Conservation (phyloP, 1,139 yeast genomes). For the Nakaseomyces nivariensis region DNA sequence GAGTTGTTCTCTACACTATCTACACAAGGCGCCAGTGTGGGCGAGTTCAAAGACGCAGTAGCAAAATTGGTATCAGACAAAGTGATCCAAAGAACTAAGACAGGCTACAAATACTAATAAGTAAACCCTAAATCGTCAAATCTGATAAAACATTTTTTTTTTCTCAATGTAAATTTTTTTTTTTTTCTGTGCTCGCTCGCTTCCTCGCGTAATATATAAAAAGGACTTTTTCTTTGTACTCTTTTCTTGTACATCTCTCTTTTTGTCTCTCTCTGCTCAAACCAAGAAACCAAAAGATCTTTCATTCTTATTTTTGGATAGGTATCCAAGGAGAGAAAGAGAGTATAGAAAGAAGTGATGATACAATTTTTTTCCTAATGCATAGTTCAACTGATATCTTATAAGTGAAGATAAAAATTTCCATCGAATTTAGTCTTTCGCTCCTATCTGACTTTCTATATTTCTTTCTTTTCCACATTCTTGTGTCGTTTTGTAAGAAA, state of each 20-base stretch:
- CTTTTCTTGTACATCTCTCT: no score
- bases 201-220: background rate
- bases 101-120: constrained; percentile 1
- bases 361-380: constrained; percentile 19
- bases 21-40: constrained; percentile 21
- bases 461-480: background rate
- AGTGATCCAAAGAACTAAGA: constrained; percentile 6
- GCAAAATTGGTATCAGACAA: constrained; percentile 9
- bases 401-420: constrained; percentile 25
- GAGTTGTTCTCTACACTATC: constrained; percentile 10
- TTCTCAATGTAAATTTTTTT: background rate
- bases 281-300: no score
- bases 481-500: background rate
- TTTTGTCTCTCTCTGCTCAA: no score
- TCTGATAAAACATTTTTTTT: background rate
- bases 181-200: background rate
- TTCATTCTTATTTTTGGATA: background rate
- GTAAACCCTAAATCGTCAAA: background rate
- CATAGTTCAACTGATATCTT: constrained; percentile 31
- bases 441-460: constrained; percentile 30
- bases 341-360: constrained; percentile 14
- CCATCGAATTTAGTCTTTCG: constrained; percentile 33
- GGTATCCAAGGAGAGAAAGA: background rate
- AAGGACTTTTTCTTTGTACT: background rate
- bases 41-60: constrained; percentile 26